A percentile compares a stretch with the other conserved stretches of the same genome.
These are phyloP conservation scores for Pseudofabraea citricarpa DNA, from an alignment of 2,329 filamentous ascomycete genomes.

Conservation along the genomic window DNA sequence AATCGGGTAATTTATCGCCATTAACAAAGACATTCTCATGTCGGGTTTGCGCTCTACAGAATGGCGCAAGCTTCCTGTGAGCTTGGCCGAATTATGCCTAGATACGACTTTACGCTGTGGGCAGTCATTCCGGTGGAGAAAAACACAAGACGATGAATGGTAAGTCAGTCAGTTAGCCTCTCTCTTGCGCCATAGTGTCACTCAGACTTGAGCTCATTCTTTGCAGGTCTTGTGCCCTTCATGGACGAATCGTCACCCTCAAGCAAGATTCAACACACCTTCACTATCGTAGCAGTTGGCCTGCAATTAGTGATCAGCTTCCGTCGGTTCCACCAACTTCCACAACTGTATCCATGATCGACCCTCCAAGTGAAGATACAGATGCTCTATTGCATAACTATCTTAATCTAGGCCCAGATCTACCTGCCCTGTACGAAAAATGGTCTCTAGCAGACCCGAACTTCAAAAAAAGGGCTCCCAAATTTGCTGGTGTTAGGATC, in stretches of 20 bases:
- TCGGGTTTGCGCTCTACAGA: too few species aligned
- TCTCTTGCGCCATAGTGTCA: too few species aligned
- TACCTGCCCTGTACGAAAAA: conserved; percentile 72
- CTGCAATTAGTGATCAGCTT: conserved; percentile 24
- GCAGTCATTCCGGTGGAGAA: conserved; percentile 94
- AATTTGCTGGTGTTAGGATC: conserved; percentile 88
- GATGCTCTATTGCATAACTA: conserved; percentile 74
- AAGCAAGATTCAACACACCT: conserved; percentile 76
- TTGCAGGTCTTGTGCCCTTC: conserved; percentile 71
- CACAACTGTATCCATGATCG: conserved; percentile 31
- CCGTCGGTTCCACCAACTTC: conserved; percentile 33
- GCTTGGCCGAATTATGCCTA: conserved; percentile 81
- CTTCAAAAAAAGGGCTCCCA: conserved; percentile 80
- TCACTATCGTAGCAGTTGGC: conserved; percentile 72
- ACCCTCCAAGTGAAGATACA: conserved; percentile 59
- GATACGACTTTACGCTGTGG: conserved; percentile 92
- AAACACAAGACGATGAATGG: conserved; percentile 81
- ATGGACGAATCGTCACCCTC: conserved; percentile 78
- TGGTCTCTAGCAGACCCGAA: conserved; percentile 86
- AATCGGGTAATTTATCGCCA: too few species aligned
- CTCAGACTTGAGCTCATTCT: conserved; percentile 16
- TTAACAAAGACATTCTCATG: too few species aligned
- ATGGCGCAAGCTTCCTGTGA: conserved; percentile 85
- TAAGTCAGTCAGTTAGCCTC: conserved; percentile 28
- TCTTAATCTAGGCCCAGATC: conserved; percentile 77